phyloP scores from a whole-genome alignment of 106 monocot genomes.

The Allium fistulosum region DNA sequence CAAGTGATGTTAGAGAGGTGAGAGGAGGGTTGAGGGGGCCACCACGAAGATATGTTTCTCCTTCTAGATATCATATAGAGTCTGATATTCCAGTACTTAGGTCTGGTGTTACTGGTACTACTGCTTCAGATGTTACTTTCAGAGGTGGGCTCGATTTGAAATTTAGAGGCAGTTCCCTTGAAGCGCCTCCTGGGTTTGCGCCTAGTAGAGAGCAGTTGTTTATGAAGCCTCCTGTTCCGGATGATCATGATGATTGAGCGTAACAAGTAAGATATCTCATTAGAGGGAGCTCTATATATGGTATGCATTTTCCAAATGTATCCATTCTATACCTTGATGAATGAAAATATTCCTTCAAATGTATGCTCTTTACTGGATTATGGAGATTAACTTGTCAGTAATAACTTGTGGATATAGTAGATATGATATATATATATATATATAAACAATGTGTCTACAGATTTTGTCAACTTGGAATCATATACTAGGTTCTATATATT shows the following conservation, averaged over 20 bases:
- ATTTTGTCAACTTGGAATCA: too few relatives aligned
- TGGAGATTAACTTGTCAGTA: too few relatives aligned
- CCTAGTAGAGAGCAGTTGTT: constrained; percentile 69
- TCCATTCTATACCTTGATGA: too few relatives aligned
- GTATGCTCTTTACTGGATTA: too few relatives aligned
- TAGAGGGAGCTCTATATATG: neutral
- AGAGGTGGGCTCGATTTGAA: constrained; percentile 45
- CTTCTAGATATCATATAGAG: constrained; percentile 40
- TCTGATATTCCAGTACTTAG: constrained; percentile 39
- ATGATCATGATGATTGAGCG: constrained; percentile 62
- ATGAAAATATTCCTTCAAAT: too few relatives aligned
- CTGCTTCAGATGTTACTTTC: constrained; percentile 41
- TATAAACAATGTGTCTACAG: too few relatives aligned
- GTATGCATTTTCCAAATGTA: too few relatives aligned
- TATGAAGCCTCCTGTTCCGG: constrained; percentile 25
- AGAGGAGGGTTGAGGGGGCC: constrained; percentile 49
- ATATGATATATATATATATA: too few relatives aligned
- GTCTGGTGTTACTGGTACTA: neutral
- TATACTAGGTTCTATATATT: too few relatives aligned
- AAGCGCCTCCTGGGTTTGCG: constrained; percentile 46
- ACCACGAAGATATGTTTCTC: constrained; percentile 62
- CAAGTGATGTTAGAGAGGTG: constrained; percentile 34
- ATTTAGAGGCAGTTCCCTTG: constrained; percentile 45
- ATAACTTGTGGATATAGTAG: too few relatives aligned
- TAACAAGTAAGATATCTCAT: too few relatives aligned